A percentile compares a stretch with the other conserved stretches of the same genome.
These are phyloP conservation scores for Theobroma grandiflorum DNA, from an alignment of 441 rosid genomes.

Conservation along the genomic window DNA sequence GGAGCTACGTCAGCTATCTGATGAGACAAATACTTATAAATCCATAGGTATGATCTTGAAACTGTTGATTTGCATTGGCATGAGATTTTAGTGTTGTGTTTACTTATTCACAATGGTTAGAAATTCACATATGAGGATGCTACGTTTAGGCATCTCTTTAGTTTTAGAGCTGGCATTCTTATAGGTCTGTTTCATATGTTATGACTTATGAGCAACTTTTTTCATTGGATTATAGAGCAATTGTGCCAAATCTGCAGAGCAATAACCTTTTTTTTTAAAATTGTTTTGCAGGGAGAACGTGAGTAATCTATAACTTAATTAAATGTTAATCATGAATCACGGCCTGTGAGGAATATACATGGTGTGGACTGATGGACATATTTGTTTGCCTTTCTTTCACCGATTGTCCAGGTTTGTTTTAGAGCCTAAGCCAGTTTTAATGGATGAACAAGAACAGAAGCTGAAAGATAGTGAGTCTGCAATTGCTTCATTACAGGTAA, in stretches of 20 bases:
- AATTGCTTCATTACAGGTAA: slow-evolving; percentile 76
- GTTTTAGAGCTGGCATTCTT: neutral
- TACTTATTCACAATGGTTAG: neutral
- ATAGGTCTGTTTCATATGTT: neutral
- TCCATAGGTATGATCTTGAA: slow-evolving; percentile 59
- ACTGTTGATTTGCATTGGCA: neutral
- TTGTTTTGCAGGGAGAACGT: slow-evolving; percentile 91
- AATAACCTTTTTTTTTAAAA: slow-evolving; percentile 10
- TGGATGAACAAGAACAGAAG: slow-evolving; percentile 85
- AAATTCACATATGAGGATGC: neutral
- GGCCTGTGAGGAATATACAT: slow-evolving; percentile 17
- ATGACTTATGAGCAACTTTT: neutral
- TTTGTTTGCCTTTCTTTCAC: slow-evolving; percentile 30
- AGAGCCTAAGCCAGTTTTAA: slow-evolving; percentile 71
- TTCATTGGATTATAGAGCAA: neutral
- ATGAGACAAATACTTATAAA: slow-evolving; percentile 86
- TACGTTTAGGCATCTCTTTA: neutral
- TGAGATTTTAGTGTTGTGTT: neutral
- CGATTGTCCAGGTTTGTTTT: slow-evolving; percentile 71
- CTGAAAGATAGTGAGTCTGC: slow-evolving; percentile 86
- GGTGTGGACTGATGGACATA: slow-evolving; percentile 27
- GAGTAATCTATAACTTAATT: slow-evolving; percentile 49
- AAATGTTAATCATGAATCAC: slow-evolving; percentile 19
- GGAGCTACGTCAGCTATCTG: slow-evolving; percentile 79
- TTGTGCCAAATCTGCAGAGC: slow-evolving; percentile 12